Conservation (phyloP, 1,139 yeast species). For the Pichia sp. region DNA sequence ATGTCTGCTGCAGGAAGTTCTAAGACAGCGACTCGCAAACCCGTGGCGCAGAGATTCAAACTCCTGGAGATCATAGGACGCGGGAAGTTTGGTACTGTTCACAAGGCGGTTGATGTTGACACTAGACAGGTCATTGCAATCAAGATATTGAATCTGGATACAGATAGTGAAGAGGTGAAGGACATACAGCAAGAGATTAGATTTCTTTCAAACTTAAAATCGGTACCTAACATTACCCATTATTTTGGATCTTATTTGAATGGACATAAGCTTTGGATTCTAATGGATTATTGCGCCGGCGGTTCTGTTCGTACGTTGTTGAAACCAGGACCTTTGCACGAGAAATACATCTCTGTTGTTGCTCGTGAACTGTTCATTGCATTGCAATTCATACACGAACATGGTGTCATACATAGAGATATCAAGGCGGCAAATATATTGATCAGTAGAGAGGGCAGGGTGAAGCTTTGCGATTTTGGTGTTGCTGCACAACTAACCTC, state of each 20-base stretch:
- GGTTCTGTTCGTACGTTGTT: constrained; percentile 86
- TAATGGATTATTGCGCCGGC: constrained; percentile 97
- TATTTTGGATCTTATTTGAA: constrained; percentile 84
- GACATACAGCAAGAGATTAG: constrained; percentile 94
- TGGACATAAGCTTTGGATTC: constrained; percentile 91
- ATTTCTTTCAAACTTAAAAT: constrained; percentile 73
- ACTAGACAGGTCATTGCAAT: constrained; percentile 83
- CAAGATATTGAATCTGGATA: constrained; percentile 85
- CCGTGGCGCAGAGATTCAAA: constrained; percentile 42
- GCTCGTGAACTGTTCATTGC: constrained; percentile 77
- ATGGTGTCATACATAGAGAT: constrained; percentile 93
- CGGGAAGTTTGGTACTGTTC: constrained; percentile 96
- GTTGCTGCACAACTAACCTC: constrained; percentile 91
- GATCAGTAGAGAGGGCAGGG: constrained; percentile 82
- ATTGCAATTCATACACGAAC: constrained; percentile 71
- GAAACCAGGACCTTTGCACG: constrained; percentile 86
- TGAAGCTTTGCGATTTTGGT: constrained; percentile 94
- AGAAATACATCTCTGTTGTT: constrained; percentile 71
- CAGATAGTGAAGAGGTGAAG: constrained; percentile 88
- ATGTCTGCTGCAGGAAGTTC: too few relatives aligned
- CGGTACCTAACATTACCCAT: constrained; percentile 84
- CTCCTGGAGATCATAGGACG: constrained; percentile 90
- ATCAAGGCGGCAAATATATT: constrained; percentile 93
- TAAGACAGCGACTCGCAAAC: constrained; percentile 6
- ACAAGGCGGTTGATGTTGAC: constrained; percentile 64